Conservation (phyloP, 2,329 filamentous ascomycete genomes). For the Ophiostoma triangulosporum region DNA sequence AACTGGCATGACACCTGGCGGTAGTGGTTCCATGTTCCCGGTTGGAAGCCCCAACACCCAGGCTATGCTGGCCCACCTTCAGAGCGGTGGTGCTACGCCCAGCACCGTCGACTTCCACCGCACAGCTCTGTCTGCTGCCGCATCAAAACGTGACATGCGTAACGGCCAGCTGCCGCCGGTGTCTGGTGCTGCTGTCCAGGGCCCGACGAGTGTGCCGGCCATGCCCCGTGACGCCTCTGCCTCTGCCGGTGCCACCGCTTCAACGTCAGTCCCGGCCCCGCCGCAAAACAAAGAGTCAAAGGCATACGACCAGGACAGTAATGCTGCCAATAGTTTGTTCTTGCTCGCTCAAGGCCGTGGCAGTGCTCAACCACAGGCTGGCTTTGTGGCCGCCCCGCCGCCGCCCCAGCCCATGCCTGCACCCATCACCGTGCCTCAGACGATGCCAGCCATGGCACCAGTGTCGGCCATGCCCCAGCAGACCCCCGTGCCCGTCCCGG, state of each 20-base stretch:
- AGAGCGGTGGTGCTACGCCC: constrained; percentile 74
- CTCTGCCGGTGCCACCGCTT: too few species aligned
- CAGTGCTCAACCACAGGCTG: constrained; percentile 37
- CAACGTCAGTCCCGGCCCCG: constrained; percentile 16
- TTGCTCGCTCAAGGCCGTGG: constrained; percentile 65
- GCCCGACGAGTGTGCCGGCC: constrained; percentile 16
- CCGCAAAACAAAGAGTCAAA: constrained; percentile 34
- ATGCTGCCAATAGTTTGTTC: constrained; percentile 87
- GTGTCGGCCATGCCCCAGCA: background rate
- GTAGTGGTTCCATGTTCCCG: constrained; percentile 94
- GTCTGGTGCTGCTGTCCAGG: constrained; percentile 21
- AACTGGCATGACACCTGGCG: constrained; percentile 84
- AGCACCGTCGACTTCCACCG: constrained; percentile 89
- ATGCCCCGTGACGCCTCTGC: constrained; percentile 24
- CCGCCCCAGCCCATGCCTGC: constrained; percentile 34
- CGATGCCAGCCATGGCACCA: background rate
- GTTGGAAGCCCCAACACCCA: constrained; percentile 78
- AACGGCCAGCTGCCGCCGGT: constrained; percentile 11
- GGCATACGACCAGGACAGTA: constrained; percentile 76
- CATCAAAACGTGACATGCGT: constrained; percentile 34
- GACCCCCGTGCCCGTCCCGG: constrained; percentile 9
- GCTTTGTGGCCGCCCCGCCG: constrained; percentile 30
- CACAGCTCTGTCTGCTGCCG: constrained; percentile 71
- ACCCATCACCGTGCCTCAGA: constrained; percentile 13
- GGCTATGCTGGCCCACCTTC: constrained; percentile 65